Evolutionary conservation across 768 basidiomycete species (phyloP).

Genomic region (Pleurotus eryngii): DNA sequence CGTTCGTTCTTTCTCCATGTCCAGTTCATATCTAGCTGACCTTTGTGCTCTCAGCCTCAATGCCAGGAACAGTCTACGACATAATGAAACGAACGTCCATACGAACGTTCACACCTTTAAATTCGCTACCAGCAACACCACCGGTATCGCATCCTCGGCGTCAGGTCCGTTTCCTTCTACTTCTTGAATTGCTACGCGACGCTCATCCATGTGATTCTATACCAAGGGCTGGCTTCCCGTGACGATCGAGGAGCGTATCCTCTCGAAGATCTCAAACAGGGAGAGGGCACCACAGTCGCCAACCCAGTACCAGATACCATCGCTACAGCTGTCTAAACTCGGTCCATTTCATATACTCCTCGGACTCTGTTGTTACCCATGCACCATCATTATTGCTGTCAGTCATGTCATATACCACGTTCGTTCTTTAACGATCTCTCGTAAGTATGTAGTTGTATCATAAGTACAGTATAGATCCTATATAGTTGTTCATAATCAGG

Average conservation of each 20-base stretch:
- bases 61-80: constrained; percentile 3
- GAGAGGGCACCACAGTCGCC: no score
- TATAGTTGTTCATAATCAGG: background rate
- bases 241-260: background rate
- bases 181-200: background rate
- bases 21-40: background rate
- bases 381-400: no score
- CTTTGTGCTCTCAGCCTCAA: background rate
- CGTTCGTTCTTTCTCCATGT: background rate
- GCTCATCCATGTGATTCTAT: background rate
- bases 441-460: no score
- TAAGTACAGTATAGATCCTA: background rate
- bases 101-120: constrained; percentile 5
- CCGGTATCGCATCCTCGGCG: background rate
- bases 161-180: background rate
- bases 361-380: no score
- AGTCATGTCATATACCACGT: no score
- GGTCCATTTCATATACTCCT: no score
- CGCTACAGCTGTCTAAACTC: background rate
- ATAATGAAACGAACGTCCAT: constrained; percentile 6
- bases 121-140: background rate
- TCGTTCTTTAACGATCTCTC: no score
- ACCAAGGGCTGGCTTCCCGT: constrained; percentile 4
- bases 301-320: background rate
- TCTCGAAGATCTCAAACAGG: no score